A percentile compares a stretch with the other conserved stretches of the same genome.
Conservation (phyloP, 2,329 filamentous ascomycete genomes). For the Aspergillus candidus region DNA sequence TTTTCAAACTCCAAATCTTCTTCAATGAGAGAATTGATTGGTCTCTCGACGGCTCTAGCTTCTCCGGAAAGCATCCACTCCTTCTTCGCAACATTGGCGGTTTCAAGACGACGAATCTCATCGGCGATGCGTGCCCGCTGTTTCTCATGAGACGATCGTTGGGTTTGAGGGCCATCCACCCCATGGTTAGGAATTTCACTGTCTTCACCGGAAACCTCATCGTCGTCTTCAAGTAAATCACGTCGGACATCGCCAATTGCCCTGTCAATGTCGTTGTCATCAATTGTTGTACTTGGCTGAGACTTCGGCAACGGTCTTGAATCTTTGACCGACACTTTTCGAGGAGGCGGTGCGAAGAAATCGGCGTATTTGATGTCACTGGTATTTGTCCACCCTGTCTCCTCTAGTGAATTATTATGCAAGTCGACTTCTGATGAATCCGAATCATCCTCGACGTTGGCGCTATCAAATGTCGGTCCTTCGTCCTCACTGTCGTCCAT, state of each 20-base stretch:
- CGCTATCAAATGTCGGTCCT: conserved; percentile 77
- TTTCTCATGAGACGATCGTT: conserved; percentile 71
- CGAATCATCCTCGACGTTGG: conserved; percentile 59
- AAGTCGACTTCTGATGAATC: conserved; percentile 60
- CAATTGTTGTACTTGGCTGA: conserved; percentile 39
- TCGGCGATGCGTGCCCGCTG: conserved; percentile 78
- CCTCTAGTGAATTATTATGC: conserved; percentile 50
- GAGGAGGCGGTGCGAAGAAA: conserved; percentile 82
- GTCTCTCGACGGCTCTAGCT: conserved; percentile 72
- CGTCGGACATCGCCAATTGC: conserved; percentile 82
- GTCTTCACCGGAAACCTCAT: conserved; percentile 49
- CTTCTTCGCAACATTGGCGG: conserved; percentile 79
- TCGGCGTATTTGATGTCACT: conserved; percentile 88
- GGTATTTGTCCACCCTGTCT: conserved; percentile 62
- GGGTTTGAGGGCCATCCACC: conserved; percentile 33
- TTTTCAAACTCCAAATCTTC: conserved; percentile 95
- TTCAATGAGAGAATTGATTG: conserved; percentile 85
- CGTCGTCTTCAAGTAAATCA: conserved; percentile 88
- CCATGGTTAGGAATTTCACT: conserved; percentile 64
- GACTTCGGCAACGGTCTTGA: conserved; percentile 51
- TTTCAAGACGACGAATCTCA: conserved; percentile 87
- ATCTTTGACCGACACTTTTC: conserved; percentile 57
- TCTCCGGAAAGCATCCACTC: conserved; percentile 89
- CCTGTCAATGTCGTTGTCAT: conserved; percentile 65
- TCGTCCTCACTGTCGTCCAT: conserved; percentile 52